Conservation (phyloP, 805 yeast genomes). For the Isabelozyma heimii region DNA sequence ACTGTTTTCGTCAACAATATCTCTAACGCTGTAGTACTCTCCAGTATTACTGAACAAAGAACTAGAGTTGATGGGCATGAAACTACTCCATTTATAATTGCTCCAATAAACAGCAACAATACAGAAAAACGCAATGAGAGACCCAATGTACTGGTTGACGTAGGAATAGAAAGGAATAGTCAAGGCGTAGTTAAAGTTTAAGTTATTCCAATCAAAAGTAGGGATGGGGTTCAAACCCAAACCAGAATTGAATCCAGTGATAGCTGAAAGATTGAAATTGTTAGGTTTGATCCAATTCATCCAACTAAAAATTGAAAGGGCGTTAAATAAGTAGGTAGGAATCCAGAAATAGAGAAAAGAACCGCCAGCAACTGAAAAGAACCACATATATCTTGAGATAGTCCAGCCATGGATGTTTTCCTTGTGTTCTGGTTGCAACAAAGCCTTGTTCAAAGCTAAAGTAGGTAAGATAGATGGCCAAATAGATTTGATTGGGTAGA, state of each 20-base stretch:
- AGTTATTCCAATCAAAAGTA: slow-evolving; percentile 51
- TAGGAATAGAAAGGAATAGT: slow-evolving; percentile 39
- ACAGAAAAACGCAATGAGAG: slow-evolving; percentile 11
- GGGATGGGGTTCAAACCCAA: slow-evolving; percentile 54
- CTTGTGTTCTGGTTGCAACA: slow-evolving; percentile 21
- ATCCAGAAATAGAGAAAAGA: slow-evolving; percentile 46
- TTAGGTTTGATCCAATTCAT: slow-evolving; percentile 56
- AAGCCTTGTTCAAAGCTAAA: slow-evolving; percentile 29
- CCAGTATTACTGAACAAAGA: slow-evolving; percentile 50
- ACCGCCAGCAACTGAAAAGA: slow-evolving; percentile 8
- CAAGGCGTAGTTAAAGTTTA: slow-evolving; percentile 27
- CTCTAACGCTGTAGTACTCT: slow-evolving; percentile 37
- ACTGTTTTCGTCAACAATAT: slow-evolving; percentile 37
- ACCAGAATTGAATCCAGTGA: slow-evolving; percentile 49
- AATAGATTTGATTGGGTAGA: slow-evolving; percentile 22
- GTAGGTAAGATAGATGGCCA: slow-evolving; percentile 31
- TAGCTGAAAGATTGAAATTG: slow-evolving; percentile 44
- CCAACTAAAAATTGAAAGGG: slow-evolving; percentile 50
- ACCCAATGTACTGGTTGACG: slow-evolving; percentile 14
- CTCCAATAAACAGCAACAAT: slow-evolving; percentile 18
- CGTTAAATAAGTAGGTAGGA: slow-evolving; percentile 41
- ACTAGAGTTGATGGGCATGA: slow-evolving; percentile 41
- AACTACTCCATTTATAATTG: slow-evolving; percentile 22
- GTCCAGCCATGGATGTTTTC: slow-evolving; percentile 29
- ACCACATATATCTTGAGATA: slow-evolving; percentile 24